A percentile compares a stretch with the other conserved stretches of the same genome.
These are phyloP conservation scores for Cystobasidium slooffiae DNA, from an alignment of 1,284 basidiomycete genomes.

Conservation along the genomic window DNA sequence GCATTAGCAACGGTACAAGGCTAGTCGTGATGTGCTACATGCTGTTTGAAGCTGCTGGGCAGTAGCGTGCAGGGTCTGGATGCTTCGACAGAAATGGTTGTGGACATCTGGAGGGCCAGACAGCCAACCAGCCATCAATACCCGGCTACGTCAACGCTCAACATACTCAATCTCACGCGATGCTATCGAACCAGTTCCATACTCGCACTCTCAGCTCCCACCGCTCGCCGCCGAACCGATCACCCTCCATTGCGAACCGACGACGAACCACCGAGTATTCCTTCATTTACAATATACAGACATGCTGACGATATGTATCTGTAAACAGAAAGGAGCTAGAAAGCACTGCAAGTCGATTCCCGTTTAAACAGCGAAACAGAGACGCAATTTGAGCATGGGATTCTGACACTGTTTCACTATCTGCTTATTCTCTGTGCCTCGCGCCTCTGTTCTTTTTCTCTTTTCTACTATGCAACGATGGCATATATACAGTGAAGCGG, in stretches of 20 bases:
- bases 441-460: slow-evolving; percentile 8
- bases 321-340: slow-evolving; percentile 23
- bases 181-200: no score
- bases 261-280: background rate
- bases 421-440: slow-evolving; percentile 43
- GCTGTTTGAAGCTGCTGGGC: no score
- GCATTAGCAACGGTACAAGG: no score
- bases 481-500: slow-evolving; percentile 31
- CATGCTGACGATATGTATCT: slow-evolving; percentile 2
- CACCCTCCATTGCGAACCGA: slow-evolving; percentile 1
- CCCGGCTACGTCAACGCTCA: background rate
- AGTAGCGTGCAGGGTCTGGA: no score
- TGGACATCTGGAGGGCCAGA: background rate
- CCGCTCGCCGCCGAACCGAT: background rate
- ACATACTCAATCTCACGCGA: background rate
- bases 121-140: background rate
- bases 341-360: slow-evolving; percentile 18
- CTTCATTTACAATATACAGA: background rate
- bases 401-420: slow-evolving; percentile 29
- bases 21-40: no score
- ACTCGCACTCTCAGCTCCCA: no score
- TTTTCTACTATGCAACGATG: background rate
- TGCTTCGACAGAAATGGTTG: no score
- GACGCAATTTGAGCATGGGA: slow-evolving; percentile 41
- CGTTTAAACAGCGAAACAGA: slow-evolving; percentile 29